Evolutionary conservation across 805 yeast species (phyloP), one percentile per base, ranked within the genome.

Genomic region (Suhomyces sp.): DNA sequence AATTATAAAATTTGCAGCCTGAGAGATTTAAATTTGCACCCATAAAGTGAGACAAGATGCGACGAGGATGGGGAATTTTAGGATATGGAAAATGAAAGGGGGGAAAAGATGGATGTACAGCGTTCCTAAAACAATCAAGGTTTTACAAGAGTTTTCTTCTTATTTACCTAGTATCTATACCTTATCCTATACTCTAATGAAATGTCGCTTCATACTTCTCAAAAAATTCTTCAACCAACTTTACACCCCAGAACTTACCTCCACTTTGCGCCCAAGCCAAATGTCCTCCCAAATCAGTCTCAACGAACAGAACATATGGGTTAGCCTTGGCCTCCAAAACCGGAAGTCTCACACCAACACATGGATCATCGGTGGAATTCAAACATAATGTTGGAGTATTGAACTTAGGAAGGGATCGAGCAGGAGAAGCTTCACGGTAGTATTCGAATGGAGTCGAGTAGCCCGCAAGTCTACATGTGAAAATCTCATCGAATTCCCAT

Each of bases 211-310:
- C 31, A 10, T 58, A 60, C 28, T 49, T 36, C 38, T 45, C 53
- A 28, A 65, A 54, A 39, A 57, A 65, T 29, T 65, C 61, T 34
- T 60, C 62, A n/a, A 55, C 61, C 10, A 62, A 60, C 35, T 54
- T 56, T 6, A 61, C 67, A 36, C 66, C 45, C 95, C 95, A 87
- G 48, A 88, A 74, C 26, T 68, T 65, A 17, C 83, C 83, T 17
- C 70, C 62, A 31, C 67, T 59, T 44, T 72, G 68, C 42, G 78
- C 86, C 82, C 83, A 86, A n/a, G 86, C 93, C 35, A 86, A 69
- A 58, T 86, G 95, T 1, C 95, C 95, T 5, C 95, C 95, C 34
- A 74, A 66, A 26, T 73, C 68, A 5, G 90, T 81, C 39, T 78
- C 72, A 4, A 79, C 66, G 49, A 81, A 46, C 28, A 74, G 60